Evolutionary conservation across 2,329 filamentous ascomycete genomes (phyloP).

Genomic region (Blumeria hordei): DNA sequence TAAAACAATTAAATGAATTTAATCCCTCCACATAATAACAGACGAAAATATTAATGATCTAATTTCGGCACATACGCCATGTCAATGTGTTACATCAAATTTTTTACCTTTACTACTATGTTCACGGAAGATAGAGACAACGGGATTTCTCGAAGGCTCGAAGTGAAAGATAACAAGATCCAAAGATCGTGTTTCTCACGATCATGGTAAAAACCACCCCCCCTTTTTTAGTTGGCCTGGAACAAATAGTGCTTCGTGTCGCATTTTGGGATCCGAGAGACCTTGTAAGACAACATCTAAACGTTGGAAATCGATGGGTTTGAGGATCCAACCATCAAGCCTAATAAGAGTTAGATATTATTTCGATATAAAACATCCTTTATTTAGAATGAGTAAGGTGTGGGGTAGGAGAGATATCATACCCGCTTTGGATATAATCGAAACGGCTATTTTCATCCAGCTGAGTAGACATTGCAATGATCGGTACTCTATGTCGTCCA

Average conservation of each 20-base stretch:
- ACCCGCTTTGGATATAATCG: constrained; percentile 11
- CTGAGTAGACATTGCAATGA: constrained; percentile 9
- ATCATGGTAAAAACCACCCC: constrained; percentile 6
- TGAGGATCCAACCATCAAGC: constrained; percentile 10
- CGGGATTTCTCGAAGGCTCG: too few species aligned
- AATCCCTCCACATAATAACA: too few species aligned
- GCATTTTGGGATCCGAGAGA: constrained; percentile 4
- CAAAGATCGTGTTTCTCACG: too few species aligned
- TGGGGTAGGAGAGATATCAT: constrained; percentile 1
- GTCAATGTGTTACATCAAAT: too few species aligned
- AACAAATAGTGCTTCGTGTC: constrained; percentile 4
- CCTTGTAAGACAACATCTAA: constrained; percentile 8
- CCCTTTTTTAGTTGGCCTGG: constrained; percentile 7
- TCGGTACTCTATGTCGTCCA: constrained; percentile 5
- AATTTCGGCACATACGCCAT: too few species aligned
- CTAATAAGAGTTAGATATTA: constrained; percentile 59
- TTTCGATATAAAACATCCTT: constrained; percentile 33
- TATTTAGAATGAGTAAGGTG: too few species aligned
- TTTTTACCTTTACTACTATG: too few species aligned
- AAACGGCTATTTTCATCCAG: constrained; percentile 7
- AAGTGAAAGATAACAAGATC: too few species aligned
- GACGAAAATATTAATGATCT: too few species aligned
- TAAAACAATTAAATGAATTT: too few species aligned
- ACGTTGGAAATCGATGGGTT: constrained; percentile 8
- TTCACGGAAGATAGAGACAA: too few species aligned